These are phyloP conservation scores for Margaritispora aquatica DNA, from an alignment of 495 filamentous ascomycete genomes.

Conservation along the genomic window DNA sequence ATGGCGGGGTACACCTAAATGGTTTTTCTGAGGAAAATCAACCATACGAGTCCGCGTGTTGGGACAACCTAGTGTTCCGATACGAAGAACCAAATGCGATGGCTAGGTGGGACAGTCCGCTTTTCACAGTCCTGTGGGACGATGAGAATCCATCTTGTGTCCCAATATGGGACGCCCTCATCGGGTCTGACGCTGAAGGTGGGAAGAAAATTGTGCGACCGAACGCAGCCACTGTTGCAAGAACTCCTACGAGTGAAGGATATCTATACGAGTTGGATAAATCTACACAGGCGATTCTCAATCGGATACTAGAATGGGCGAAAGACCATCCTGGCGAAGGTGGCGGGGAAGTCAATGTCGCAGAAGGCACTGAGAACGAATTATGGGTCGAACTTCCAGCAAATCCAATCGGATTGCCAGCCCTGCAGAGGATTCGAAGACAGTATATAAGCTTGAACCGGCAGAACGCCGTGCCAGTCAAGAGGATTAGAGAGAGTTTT, in stretches of 20 bases:
- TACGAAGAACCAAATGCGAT: conserved; percentile 97
- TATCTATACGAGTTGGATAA: conserved; percentile 84
- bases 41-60: conserved; percentile 60
- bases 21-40: conserved; percentile 34
- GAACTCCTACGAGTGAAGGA: conserved; percentile 56
- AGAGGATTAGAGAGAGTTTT: conserved; percentile 60
- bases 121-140: conserved; percentile 82
- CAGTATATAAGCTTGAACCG: conserved; percentile 82
- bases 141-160: conserved; percentile 62
- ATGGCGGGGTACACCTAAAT: conserved; percentile 10
- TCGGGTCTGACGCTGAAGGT: conserved; percentile 37
- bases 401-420: conserved; percentile 58
- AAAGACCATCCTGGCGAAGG: conserved; percentile 57
- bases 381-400: conserved; percentile 51
- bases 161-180: conserved; percentile 73
- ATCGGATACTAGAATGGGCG: conserved; percentile 66
- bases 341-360: conserved; percentile 27
- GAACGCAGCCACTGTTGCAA: conserved; percentile 73
- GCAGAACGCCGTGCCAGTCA: conserved; percentile 45
- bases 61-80: conserved; percentile 89
- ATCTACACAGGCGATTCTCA: conserved; percentile 75
- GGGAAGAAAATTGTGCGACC: conserved; percentile 56
- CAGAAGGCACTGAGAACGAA: conserved; percentile 24
- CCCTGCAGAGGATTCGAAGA: conserved; percentile 74
- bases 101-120: conserved; percentile 89